Conservation (phyloP, 2,329 filamentous ascomycete genomes). For the Aquanectria penicillioides region DNA sequence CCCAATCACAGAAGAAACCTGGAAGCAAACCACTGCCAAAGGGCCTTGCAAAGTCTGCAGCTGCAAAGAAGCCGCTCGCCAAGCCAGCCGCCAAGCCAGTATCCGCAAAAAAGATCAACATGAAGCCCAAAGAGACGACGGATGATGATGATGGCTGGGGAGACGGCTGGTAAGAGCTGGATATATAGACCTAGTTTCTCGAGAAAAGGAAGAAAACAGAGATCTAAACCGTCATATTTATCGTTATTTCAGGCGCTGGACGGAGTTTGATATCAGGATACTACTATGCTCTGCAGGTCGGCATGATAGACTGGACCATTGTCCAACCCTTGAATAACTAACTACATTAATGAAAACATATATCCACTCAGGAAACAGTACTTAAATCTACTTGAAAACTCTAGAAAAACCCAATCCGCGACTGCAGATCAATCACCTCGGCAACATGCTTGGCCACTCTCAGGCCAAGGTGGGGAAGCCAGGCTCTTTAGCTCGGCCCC, state of each 20-base stretch:
- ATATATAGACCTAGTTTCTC: not conserved
- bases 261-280: constrained; percentile 33
- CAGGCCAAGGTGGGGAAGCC: not conserved
- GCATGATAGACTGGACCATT: constrained; percentile 23
- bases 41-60: constrained; percentile 74
- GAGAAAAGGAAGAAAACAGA: not conserved
- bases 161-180: constrained; percentile 65
- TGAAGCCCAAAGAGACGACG: constrained; percentile 70
- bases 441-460: no score
- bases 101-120: constrained; percentile 73
- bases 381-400: not conserved
- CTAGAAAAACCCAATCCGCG: no score
- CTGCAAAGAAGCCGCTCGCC: constrained; percentile 52
- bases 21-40: constrained; percentile 78
- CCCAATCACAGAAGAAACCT: constrained; percentile 81
- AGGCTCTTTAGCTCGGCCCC: not conserved
- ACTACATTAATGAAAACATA: constrained; percentile 8
- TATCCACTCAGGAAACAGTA: not conserved
- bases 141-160: constrained; percentile 72
- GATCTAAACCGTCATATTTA: constrained; percentile 7
- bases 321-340: not conserved
- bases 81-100: constrained; percentile 57
- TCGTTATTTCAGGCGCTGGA: constrained; percentile 22
- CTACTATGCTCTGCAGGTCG: constrained; percentile 17
- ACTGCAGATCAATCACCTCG: no score